phyloP scores from a whole-genome alignment of 306 rosid genomes.

The Alnus glutinosa region DNA sequence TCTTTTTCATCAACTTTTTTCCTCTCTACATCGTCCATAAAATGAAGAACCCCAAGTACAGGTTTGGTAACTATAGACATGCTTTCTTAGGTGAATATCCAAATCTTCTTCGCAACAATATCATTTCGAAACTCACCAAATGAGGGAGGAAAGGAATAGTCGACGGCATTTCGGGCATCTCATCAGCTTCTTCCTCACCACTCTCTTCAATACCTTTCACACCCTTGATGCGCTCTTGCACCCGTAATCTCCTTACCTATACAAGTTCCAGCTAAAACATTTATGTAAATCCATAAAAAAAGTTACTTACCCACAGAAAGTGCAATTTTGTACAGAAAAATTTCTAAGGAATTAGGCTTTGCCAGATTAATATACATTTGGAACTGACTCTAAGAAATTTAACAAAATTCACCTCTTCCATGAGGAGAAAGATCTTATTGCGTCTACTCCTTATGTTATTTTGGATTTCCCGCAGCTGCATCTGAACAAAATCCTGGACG shows the following conservation, averaged over 20 bases:
- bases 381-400: background rate
- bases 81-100: background rate
- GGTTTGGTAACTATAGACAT: background rate
- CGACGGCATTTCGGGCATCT: slow-evolving; percentile 92
- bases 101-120: background rate
- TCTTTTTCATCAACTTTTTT: background rate
- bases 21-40: background rate
- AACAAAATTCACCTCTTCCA: slow-evolving; percentile 78
- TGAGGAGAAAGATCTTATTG: slow-evolving; percentile 84
- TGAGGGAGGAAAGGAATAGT: slow-evolving; percentile 86
- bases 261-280: slow-evolving; percentile 11
- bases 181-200: slow-evolving; percentile 63
- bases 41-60: background rate
- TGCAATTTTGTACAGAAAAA: background rate
- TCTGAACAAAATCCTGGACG: slow-evolving; percentile 87
- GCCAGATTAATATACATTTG: background rate
- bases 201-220: slow-evolving; percentile 35
- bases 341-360: background rate
- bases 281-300: background rate
- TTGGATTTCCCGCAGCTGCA: slow-evolving; percentile 89
- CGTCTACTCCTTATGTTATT: slow-evolving; percentile 87
- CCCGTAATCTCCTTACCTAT: slow-evolving; percentile 91
- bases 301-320: background rate
- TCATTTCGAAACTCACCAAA: slow-evolving; percentile 58
- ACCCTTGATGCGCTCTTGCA: slow-evolving; percentile 69